A percentile compares a stretch with the other conserved stretches of the same genome.
These are phyloP conservation scores for Silene conica DNA, from an alignment of 148 eudicot species.

Conservation along the genomic window DNA sequence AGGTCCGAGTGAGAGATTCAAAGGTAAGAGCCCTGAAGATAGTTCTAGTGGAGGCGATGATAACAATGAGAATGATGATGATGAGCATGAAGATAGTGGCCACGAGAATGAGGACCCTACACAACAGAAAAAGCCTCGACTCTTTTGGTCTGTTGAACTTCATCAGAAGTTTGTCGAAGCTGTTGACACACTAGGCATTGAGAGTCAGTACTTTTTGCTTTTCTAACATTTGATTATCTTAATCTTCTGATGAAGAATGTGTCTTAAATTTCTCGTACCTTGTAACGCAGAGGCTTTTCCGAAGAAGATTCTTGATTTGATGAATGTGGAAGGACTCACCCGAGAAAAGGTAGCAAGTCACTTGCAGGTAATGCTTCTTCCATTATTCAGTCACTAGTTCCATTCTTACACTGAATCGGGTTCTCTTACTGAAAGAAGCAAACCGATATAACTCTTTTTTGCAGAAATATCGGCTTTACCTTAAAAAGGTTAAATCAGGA, in stretches of 20 bases:
- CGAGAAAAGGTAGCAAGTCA: slow-evolving; percentile 99
- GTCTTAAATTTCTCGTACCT: slow-evolving; percentile 3
- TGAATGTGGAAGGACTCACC: slow-evolving; percentile 85
- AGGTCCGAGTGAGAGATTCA: slow-evolving; percentile 25
- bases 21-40: slow-evolving; percentile 43
- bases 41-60: slow-evolving; percentile 1
- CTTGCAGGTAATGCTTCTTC: slow-evolving; percentile 54
- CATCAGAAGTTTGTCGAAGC: slow-evolving; percentile 89
- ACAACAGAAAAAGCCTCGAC: slow-evolving; percentile 67
- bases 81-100: slow-evolving; percentile 40
- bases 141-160: slow-evolving; percentile 79
- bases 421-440: neutral
- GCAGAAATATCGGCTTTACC: slow-evolving; percentile 89
- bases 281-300: slow-evolving; percentile 70
- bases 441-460: neutral
- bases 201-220: slow-evolving; percentile 40
- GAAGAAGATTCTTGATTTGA: slow-evolving; percentile 87
- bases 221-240: neutral
- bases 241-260: neutral
- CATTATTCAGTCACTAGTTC: neutral
- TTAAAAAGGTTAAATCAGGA: slow-evolving; percentile 48
- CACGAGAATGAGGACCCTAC: slow-evolving; percentile 51
- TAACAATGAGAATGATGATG: slow-evolving; percentile 24
- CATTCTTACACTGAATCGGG: neutral
- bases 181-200: slow-evolving; percentile 67